Percentiles rank a stretch among this genome's conserved stretches.
Conservation (phyloP, 495 filamentous ascomycete genomes). For the Aspergillus hancockii region DNA sequence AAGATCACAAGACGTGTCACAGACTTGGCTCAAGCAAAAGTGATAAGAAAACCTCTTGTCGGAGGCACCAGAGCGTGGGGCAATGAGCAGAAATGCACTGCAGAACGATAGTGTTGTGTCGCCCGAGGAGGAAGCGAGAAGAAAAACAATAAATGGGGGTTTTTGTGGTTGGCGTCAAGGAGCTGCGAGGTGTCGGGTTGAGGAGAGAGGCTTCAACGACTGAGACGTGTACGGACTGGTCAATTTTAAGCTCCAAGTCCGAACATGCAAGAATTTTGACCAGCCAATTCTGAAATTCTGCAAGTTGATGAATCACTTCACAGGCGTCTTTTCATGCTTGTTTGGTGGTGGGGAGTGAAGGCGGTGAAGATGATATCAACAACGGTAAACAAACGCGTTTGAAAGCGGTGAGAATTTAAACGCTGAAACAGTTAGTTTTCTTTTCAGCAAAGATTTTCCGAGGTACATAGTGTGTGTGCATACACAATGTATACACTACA, state of each 20-base stretch:
- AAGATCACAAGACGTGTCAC: slow-evolving; percentile 13
- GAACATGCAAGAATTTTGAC: slow-evolving; percentile 17
- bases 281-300: slow-evolving; percentile 5
- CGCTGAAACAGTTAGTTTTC: slow-evolving; percentile 8
- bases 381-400: slow-evolving; percentile 42
- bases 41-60: slow-evolving; percentile 3
- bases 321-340: slow-evolving; percentile 19
- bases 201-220: neutral
- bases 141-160: slow-evolving; percentile 16
- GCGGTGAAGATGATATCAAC: slow-evolving; percentile 25
- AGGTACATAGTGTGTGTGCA: neutral
- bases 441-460: neutral
- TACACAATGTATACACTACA: neutral
- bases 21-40: neutral
- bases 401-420: slow-evolving; percentile 39
- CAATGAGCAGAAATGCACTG: slow-evolving; percentile 19
- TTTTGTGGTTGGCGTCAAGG: slow-evolving; percentile 14
- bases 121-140: slow-evolving; percentile 23
- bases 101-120: slow-evolving; percentile 19
- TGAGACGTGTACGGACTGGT: slow-evolving; percentile 10
- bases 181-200: slow-evolving; percentile 14
- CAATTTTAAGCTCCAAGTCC: slow-evolving; percentile 10
- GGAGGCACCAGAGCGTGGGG: slow-evolving; percentile 20
- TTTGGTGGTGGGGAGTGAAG: slow-evolving; percentile 26
- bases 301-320: slow-evolving; percentile 14